phyloP scores from a whole-genome alignment of 441 rosid genomes.

The Mallotus repandus region DNA sequence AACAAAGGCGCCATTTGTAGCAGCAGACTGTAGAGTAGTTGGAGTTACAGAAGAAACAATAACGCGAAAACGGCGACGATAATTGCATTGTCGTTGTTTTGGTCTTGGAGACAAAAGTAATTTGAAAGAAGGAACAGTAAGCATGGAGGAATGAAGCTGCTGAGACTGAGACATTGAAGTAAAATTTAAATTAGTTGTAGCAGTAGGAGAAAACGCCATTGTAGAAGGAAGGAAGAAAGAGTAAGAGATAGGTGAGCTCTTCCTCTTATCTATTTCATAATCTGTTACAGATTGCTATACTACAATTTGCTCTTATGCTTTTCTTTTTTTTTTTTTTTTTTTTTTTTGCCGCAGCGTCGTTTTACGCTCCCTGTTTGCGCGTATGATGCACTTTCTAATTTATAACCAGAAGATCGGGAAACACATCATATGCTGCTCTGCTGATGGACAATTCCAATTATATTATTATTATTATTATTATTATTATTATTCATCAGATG shows the following conservation, averaged over 20 bases:
- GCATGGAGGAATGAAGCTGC: constrained; percentile 27
- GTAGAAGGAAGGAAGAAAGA: background rate
- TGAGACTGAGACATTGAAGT: too few relatives aligned
- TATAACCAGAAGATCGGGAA: too few relatives aligned
- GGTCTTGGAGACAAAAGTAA: constrained; percentile 23
- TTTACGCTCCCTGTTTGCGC: background rate
- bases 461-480: too few relatives aligned
- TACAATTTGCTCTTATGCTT: background rate
- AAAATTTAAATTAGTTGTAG: too few relatives aligned
- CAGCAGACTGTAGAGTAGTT: constrained; percentile 44
- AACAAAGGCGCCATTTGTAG: constrained; percentile 58
- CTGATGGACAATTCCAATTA: too few relatives aligned
- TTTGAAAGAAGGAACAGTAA: constrained; percentile 26
- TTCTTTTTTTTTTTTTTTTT: background rate
- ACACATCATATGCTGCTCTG: too few relatives aligned
- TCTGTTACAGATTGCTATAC: background rate
- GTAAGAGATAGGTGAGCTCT: background rate
- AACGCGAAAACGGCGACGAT: constrained; percentile 34
- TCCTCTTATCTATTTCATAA: constrained; percentile 11
- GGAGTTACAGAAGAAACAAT: constrained; percentile 35
- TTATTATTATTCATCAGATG: too few relatives aligned
- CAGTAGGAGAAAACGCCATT: constrained; percentile 42
- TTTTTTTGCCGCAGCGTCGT: background rate
- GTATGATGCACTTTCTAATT: background rate
- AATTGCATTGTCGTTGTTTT: constrained; percentile 24